Base-by-base conservation (phyloP, 2,329 filamentous ascomycete genomes). In the Helminthosporium solani region DNA sequence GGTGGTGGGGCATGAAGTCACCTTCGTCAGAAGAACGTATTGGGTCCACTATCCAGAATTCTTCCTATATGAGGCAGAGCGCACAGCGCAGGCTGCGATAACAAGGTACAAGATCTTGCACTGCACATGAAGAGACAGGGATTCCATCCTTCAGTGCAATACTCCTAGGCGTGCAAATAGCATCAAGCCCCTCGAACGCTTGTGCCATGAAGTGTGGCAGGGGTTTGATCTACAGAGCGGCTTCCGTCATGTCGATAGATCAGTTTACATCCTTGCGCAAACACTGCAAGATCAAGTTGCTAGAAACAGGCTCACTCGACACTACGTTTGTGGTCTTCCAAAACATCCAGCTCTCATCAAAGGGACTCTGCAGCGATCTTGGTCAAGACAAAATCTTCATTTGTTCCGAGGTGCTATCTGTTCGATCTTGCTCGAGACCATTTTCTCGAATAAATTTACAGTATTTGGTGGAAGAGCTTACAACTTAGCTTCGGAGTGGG, bases 381-480 rank as follows among this genome's bases (percentile, higher is more conserved):
- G 42, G 42, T 8, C 6, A 15, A 16, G 33, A 15, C 16, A 40
- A 6, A 28, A 9, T 3, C 3, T 15, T 12, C 25, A 31, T 23
- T 11, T 44, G 9, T 27, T 44, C 11, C 35, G 20, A 33, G 42
- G 35, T 6, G 35, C 36, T 3, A 18, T 39, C 4, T 46, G 44
- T 37, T 46, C 44, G 8, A 35, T 41, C 27, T 16, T 46, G 11
- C 20, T 37, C 8, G 44, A 23, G 4, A 41, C 44, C n/a, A 23
- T 46, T 20, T 46, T 46, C 16, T 36, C 23, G 12, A 30, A 42
- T 15, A 27, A 35, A 3, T 42, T 46, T 18, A 31, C 30, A 31
- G 44, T 46, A 9, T 46, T 46, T 31, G 44, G 44, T 4, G 15
- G 21, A 21, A 19, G 44, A 2, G 44, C 37, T n/a, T 18, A 3